These are phyloP conservation scores for Cytospora piceae DNA, from an alignment of 2,329 filamentous ascomycete species.

Conservation along the genomic window DNA sequence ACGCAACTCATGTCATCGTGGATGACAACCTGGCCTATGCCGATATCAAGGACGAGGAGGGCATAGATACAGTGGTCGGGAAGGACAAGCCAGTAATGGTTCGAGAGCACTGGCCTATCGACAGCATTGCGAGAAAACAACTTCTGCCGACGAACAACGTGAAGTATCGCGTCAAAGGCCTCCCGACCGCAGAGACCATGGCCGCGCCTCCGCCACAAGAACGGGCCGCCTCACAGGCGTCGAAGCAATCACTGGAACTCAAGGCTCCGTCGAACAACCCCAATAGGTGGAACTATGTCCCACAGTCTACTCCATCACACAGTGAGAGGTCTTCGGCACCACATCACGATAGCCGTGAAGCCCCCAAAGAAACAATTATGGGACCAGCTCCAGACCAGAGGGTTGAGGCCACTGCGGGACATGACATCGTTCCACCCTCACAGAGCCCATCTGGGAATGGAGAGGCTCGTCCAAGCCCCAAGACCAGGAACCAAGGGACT, in stretches of 20 bases:
- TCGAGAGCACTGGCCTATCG: constrained; percentile 69
- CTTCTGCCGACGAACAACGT: constrained; percentile 57
- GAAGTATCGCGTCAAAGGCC: constrained; percentile 63
- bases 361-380: not conserved
- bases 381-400: not conserved
- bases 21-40: constrained; percentile 69
- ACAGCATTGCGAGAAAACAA: constrained; percentile 64
- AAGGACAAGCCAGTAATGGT: constrained; percentile 55
- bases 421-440: not conserved
- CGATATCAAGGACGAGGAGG: constrained; percentile 57
- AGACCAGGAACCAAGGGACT: not conserved
- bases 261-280: constrained; percentile 49
- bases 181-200: constrained; percentile 36
- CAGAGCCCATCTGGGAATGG: not conserved
- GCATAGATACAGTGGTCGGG: constrained; percentile 48
- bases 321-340: constrained; percentile 32
- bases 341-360: not conserved
- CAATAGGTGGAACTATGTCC: constrained; percentile 45
- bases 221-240: constrained; percentile 30
- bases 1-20: constrained; percentile 78
- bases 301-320: constrained; percentile 40
- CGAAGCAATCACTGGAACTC: constrained; percentile 49
- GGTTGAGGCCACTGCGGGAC: not conserved
- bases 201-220: constrained; percentile 30
- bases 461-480: constrained; percentile 18